phyloP scores from a whole-genome alignment of 805 yeast species.

The Myxozyma monticola region DNA sequence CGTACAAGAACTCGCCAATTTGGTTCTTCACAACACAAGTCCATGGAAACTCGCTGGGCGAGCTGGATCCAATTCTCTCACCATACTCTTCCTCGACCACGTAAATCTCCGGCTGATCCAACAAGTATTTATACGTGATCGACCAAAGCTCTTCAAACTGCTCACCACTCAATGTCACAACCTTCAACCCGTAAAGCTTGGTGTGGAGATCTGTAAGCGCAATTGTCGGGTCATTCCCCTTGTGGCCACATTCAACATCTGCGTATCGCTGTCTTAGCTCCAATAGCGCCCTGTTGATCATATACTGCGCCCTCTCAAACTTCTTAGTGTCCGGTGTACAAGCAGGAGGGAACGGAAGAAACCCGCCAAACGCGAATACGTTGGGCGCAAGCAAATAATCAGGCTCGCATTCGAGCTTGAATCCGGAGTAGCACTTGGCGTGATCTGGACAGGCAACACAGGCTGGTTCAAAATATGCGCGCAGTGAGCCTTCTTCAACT shows the following conservation, averaged over 20 bases:
- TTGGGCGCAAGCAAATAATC: slow-evolving; percentile 58
- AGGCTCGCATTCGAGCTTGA: slow-evolving; percentile 66
- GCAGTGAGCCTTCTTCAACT: slow-evolving; percentile 4
- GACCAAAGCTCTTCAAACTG: slow-evolving; percentile 44
- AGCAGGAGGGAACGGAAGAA: slow-evolving; percentile 59
- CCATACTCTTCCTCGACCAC: slow-evolving; percentile 1
- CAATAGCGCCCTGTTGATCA: slow-evolving; percentile 66
- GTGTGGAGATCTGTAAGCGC: slow-evolving; percentile 24
- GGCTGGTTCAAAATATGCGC: slow-evolving; percentile 47
- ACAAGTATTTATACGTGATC: slow-evolving; percentile 17
- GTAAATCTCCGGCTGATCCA: slow-evolving; percentile 17
- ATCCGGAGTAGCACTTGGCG: slow-evolving; percentile 66
- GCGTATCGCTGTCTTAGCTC: slow-evolving; percentile 71
- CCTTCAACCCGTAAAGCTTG: slow-evolving; percentile 24
- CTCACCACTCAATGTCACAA: slow-evolving; percentile 43
- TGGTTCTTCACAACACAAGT: slow-evolving; percentile 13
- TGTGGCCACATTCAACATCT: slow-evolving; percentile 48
- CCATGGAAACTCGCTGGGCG: slow-evolving; percentile 12
- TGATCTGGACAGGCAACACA: slow-evolving; percentile 82
- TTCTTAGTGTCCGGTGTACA: slow-evolving; percentile 77
- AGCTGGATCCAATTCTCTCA: slow-evolving; percentile 16
- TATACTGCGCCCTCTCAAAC: slow-evolving; percentile 63
- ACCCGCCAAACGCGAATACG: slow-evolving; percentile 55
- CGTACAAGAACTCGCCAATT: slow-evolving; percentile 6
- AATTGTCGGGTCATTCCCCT: slow-evolving; percentile 14